Evolutionary conservation across 495 filamentous ascomycete species (phyloP).

Genomic region (Lophium mytilinum): DNA sequence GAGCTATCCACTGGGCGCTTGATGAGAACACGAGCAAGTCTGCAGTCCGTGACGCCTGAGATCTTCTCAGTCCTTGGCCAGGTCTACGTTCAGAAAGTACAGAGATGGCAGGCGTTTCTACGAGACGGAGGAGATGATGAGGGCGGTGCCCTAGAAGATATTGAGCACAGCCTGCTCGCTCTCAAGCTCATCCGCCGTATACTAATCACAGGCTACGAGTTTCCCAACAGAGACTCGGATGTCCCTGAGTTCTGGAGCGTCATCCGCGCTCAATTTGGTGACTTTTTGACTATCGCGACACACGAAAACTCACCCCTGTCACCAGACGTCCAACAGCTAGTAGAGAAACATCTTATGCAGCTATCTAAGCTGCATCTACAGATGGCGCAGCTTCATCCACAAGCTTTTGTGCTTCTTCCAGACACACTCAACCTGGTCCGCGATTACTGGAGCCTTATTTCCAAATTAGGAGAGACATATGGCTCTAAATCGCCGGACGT

Average conservation of each 20-base stretch:
- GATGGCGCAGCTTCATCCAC: conserved; percentile 67
- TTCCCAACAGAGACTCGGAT: conserved; percentile 66
- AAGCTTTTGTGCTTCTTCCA: conserved; percentile 72
- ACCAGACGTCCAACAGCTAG: conserved; percentile 37
- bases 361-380: conserved; percentile 85
- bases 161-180: conserved; percentile 67
- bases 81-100: conserved; percentile 67
- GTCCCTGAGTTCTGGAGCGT: conserved; percentile 71
- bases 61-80: conserved; percentile 65
- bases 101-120: conserved; percentile 60
- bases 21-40: conserved; percentile 55
- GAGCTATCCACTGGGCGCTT: conserved; percentile 76
- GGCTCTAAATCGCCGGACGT: conserved; percentile 38
- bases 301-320: conserved; percentile 43
- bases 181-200: conserved; percentile 76
- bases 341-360: conserved; percentile 83
- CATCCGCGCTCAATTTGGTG: conserved; percentile 60
- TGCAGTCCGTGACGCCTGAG: conserved; percentile 71
- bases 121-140: conserved; percentile 48
- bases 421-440: conserved; percentile 65
- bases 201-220: conserved; percentile 71
- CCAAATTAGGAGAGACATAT: conserved; percentile 65
- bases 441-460: conserved; percentile 75
- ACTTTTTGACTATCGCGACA: conserved; percentile 50
- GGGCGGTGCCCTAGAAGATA: conserved; percentile 47